Evolutionary conservation across 2,329 filamentous ascomycete species (phyloP).

Genomic region (Alternaria postmessia): DNA sequence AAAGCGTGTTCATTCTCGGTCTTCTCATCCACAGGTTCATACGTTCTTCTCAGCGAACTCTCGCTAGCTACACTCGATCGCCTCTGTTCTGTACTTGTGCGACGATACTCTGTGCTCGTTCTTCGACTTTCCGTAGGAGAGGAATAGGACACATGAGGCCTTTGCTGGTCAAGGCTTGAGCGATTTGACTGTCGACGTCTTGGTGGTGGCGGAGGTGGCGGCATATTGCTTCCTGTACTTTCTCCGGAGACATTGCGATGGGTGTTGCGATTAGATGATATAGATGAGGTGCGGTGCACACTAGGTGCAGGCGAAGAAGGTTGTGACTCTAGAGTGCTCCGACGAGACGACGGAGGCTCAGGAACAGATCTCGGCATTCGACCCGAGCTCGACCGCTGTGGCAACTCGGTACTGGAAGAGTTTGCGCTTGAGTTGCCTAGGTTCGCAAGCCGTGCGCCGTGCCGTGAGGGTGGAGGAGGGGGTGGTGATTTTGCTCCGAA

Average conservation of each 20-base stretch:
- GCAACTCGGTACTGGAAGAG: conserved; percentile 42
- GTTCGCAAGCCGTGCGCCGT: conserved; percentile 38
- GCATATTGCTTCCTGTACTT: conserved; percentile 29
- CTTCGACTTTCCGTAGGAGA: conserved; percentile 38
- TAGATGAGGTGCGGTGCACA: conserved; percentile 37
- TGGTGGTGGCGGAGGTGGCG: conserved; percentile 45
- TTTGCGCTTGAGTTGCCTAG: conserved; percentile 36
- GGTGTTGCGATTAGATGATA: conserved; percentile 36
- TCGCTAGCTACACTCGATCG: conserved; percentile 46
- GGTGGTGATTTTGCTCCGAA: conserved; percentile 40
- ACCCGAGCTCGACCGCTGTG: conserved; percentile 28
- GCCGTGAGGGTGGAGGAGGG: conserved; percentile 46
- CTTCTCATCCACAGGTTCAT: conserved; percentile 29
- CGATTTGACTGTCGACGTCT: conserved; percentile 45
- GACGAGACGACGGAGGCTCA: conserved; percentile 32
- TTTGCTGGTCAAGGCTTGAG: conserved; percentile 43
- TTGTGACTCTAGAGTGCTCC: conserved; percentile 37
- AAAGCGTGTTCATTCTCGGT: conserved; percentile 31
- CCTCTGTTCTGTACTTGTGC: conserved; percentile 42
- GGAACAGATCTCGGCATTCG: conserved; percentile 33
- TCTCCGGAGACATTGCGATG: conserved; percentile 39
- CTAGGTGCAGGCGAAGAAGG: conserved; percentile 28
- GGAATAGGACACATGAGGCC: conserved; percentile 24
- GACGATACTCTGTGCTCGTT: conserved; percentile 38
- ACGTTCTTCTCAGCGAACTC: conserved; percentile 39